phyloP scores from a whole-genome alignment of 176 grass and related monocot genomes.

The Saccharum officinarum region DNA sequence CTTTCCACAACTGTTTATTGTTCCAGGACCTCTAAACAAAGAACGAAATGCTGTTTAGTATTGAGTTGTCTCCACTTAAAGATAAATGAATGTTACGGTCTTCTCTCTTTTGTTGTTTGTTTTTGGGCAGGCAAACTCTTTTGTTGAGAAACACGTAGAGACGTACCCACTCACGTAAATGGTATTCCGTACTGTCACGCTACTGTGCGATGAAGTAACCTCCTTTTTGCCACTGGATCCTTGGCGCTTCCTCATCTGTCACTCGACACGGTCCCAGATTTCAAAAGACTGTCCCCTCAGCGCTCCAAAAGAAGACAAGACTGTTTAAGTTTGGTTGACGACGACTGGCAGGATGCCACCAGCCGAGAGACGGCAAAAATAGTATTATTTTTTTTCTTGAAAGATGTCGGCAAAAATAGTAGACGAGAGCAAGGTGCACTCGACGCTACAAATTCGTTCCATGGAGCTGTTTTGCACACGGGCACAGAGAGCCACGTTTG shows the following conservation, averaged over 20 bases:
- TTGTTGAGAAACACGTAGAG: too few relatives aligned
- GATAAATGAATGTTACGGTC: too few relatives aligned
- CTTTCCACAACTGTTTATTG: too few relatives aligned
- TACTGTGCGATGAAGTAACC: background rate
- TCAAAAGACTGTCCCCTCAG: background rate
- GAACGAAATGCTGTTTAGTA: too few relatives aligned
- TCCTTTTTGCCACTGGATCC: background rate
- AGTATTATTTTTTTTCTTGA: too few relatives aligned
- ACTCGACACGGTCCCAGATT: background rate
- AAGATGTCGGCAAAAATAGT: background rate
- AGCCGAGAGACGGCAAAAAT: background rate
- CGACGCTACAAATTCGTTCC: background rate
- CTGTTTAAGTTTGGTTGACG: background rate
- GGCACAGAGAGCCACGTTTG: too few relatives aligned
- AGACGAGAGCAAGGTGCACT: background rate
- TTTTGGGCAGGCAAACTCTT: too few relatives aligned
- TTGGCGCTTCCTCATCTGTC: background rate
- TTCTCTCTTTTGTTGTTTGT: too few relatives aligned
- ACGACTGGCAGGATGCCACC: background rate
- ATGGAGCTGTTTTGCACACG: background rate
- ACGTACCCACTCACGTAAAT: too few relatives aligned
- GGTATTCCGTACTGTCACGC: too few relatives aligned
- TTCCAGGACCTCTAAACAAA: too few relatives aligned
- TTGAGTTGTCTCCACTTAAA: too few relatives aligned
- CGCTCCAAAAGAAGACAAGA: background rate